A percentile compares a stretch with the other conserved stretches of the same genome.
phyloP scores from a whole-genome alignment of 495 filamentous ascomycete species.

The Podospora tetraspora region DNA sequence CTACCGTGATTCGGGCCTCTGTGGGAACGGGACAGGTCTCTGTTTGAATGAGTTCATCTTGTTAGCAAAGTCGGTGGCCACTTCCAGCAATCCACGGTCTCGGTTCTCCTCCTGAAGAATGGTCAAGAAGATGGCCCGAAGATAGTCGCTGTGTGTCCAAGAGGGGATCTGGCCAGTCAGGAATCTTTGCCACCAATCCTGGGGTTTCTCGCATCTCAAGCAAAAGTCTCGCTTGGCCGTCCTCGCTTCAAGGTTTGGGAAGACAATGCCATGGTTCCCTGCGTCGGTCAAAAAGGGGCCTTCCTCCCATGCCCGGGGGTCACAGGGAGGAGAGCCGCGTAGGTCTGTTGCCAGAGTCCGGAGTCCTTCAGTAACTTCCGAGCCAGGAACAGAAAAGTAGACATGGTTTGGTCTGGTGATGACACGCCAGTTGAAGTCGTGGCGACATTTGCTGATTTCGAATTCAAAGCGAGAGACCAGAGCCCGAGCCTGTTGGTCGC shows the following conservation, averaged over 20 bases:
- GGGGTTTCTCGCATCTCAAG: neutral
- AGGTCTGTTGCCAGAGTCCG: too few species aligned
- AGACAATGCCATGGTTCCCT: too few species aligned
- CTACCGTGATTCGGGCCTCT: slow-evolving; percentile 17
- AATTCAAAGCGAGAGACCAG: neutral
- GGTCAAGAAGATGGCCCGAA: slow-evolving; percentile 4
- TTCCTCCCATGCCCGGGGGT: too few species aligned
- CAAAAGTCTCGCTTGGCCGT: neutral
- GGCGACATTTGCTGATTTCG: slow-evolving; percentile 1
- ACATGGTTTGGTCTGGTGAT: neutral
- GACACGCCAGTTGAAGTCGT: neutral
- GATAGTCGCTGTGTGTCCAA: slow-evolving; percentile 7
- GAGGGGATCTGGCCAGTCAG: neutral
- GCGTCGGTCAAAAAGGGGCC: too few species aligned
- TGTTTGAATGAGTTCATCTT: slow-evolving; percentile 16
- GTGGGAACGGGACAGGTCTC: slow-evolving; percentile 4
- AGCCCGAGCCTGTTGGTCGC: neutral
- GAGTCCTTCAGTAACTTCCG: too few species aligned
- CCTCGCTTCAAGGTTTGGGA: too few species aligned
- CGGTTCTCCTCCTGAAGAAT: slow-evolving; percentile 5
- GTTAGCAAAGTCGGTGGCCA: slow-evolving; percentile 18
- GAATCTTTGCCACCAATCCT: neutral
- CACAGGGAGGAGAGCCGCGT: too few species aligned
- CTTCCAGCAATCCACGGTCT: slow-evolving; percentile 13
- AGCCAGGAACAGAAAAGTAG: neutral